phyloP scores from a whole-genome alignment of 768 basidiomycete species.

The Leccinum sublutescens region DNA sequence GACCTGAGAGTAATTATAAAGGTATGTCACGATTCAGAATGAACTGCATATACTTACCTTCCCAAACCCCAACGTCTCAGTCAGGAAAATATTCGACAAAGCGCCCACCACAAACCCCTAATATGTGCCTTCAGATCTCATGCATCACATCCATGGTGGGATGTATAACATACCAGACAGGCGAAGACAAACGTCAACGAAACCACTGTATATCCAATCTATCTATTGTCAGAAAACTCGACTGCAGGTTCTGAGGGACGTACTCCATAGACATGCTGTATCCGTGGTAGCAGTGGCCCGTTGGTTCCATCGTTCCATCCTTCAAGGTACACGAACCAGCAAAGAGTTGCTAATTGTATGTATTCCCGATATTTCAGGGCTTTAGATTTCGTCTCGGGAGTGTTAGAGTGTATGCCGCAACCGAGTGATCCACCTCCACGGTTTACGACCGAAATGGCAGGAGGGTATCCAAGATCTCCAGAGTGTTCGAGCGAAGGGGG shows the following conservation, averaged over 20 bases:
- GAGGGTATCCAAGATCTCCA: slow-evolving; percentile 1
- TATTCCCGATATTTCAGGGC: slow-evolving; percentile 14
- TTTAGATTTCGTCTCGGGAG: slow-evolving; percentile 3
- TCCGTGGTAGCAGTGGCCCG: slow-evolving; percentile 71
- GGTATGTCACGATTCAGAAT: neutral
- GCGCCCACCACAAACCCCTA: slow-evolving; percentile 47
- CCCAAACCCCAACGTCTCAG: slow-evolving; percentile 43
- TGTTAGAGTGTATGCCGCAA: neutral
- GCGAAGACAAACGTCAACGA: slow-evolving; percentile 56
- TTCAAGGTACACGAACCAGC: slow-evolving; percentile 55
- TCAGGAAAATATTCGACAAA: slow-evolving; percentile 45
- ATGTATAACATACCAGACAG: slow-evolving; percentile 36
- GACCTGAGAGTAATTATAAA: slow-evolving; percentile 28
- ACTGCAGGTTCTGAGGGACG: neutral
- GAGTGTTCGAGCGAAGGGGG: slow-evolving; percentile 4
- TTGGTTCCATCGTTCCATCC: slow-evolving; percentile 81
- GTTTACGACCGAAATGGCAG: neutral
- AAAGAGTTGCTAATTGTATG: slow-evolving; percentile 55
- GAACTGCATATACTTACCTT: slow-evolving; percentile 28
- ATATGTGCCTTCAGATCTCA: slow-evolving; percentile 23
- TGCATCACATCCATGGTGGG: neutral
- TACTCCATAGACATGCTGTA: slow-evolving; percentile 58
- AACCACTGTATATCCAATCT: slow-evolving; percentile 52
- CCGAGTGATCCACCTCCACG: neutral
- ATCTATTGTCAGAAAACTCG: slow-evolving; percentile 1